Evolutionary conservation across 441 rosid species (phyloP).

Genomic region (Adansonia gregorii): DNA sequence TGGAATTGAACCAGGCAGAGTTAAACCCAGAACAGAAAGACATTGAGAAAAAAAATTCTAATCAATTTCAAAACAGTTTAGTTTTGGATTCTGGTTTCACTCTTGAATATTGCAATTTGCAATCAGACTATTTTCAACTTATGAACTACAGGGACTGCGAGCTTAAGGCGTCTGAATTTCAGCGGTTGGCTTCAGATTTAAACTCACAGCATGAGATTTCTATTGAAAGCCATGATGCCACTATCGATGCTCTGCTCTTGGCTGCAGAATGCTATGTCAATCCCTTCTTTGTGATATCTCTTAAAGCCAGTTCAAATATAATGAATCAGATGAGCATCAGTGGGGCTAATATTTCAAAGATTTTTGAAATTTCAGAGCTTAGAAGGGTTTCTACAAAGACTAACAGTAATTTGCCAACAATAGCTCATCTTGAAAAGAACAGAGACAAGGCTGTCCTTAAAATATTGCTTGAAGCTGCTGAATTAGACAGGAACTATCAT

Average conservation of each 20-base stretch:
- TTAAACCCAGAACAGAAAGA: slow-evolving; percentile 43
- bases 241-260: slow-evolving; percentile 82
- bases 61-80: slow-evolving; percentile 45
- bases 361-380: slow-evolving; percentile 38
- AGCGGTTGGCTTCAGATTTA: slow-evolving; percentile 73
- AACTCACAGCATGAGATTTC: slow-evolving; percentile 56
- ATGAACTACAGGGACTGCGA: slow-evolving; percentile 69
- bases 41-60: slow-evolving; percentile 39
- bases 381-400: slow-evolving; percentile 41
- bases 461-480: slow-evolving; percentile 77
- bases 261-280: slow-evolving; percentile 93
- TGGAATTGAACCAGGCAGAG: slow-evolving; percentile 42
- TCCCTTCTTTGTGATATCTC: slow-evolving; percentile 73
- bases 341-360: slow-evolving; percentile 35
- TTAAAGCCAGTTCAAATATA: slow-evolving; percentile 41
- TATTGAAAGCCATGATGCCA: slow-evolving; percentile 78
- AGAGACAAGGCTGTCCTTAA: slow-evolving; percentile 81
- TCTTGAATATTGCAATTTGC: slow-evolving; percentile 67
- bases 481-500: slow-evolving; percentile 62
- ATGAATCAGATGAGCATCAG: slow-evolving; percentile 31
- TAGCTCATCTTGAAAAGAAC: slow-evolving; percentile 64
- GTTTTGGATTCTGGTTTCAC: slow-evolving; percentile 58
- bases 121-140: slow-evolving; percentile 71
- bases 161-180: slow-evolving; percentile 82
- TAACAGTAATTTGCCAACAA: slow-evolving; percentile 44